phyloP scores from a whole-genome alignment of 2,329 filamentous ascomycete genomes.

The Allantophomopsis lycopodina region DNA sequence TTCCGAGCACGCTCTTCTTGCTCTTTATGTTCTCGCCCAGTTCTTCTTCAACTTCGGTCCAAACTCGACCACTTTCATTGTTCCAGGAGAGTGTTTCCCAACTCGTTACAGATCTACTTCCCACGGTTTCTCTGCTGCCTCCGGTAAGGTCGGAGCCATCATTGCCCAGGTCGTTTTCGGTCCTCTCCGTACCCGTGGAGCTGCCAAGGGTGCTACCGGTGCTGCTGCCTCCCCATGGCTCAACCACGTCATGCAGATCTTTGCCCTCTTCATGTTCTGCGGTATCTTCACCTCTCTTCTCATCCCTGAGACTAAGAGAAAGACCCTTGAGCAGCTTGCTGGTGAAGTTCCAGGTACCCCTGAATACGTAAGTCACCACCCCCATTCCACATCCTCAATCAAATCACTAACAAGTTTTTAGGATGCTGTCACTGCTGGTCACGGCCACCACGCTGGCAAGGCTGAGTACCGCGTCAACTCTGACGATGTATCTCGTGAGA shows the following conservation, averaged over 20 bases:
- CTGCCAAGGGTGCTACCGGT: constrained; percentile 3
- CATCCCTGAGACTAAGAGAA: constrained; percentile 61
- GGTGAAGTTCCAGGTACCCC: constrained; percentile 29
- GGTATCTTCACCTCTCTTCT: constrained; percentile 53
- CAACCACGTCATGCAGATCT: constrained; percentile 60
- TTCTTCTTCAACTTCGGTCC: constrained; percentile 48
- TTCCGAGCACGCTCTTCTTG: constrained; percentile 33
- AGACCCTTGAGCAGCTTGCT: constrained; percentile 57
- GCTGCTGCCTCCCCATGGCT: constrained; percentile 35
- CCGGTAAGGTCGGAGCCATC: constrained; percentile 18
- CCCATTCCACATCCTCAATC: no score
- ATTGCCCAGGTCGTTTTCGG: constrained; percentile 32
- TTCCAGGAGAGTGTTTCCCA: constrained; percentile 19
- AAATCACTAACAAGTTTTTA: no score
- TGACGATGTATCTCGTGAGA: background rate
- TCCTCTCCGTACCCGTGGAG: constrained; percentile 31
- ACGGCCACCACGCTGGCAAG: background rate
- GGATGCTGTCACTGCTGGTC: background rate
- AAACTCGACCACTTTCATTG: constrained; percentile 19
- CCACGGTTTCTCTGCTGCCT: constrained; percentile 17
- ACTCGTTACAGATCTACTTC: constrained; percentile 16
- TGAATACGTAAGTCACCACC: background rate
- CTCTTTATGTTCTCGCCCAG: constrained; percentile 45
- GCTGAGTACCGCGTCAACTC: background rate
- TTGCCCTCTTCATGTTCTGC: constrained; percentile 63